phyloP scores from a whole-genome alignment of 192 early-diverging fungal genomes.

The Ramicandelaber brevisporus region DNA sequence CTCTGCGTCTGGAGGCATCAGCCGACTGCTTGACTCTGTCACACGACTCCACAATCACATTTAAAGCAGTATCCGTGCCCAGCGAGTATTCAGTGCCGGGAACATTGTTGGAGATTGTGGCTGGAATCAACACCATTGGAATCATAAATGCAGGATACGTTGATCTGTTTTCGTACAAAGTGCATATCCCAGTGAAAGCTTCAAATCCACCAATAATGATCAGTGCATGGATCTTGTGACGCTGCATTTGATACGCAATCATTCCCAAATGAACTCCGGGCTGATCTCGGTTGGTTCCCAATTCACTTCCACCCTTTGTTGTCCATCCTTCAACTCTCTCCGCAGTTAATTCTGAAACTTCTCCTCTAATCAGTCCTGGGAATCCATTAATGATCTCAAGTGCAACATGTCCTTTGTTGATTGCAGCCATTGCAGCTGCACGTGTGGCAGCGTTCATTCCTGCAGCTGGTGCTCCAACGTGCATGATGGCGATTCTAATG shows the following conservation, averaged over 20 bases:
- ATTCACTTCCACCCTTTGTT: constrained; percentile 66
- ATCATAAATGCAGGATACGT: constrained; percentile 84
- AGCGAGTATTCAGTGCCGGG: constrained; percentile 88
- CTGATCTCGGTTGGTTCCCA: constrained; percentile 87
- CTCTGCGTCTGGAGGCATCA: constrained; percentile 63
- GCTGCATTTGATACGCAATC: constrained; percentile 77
- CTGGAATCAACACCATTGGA: constrained; percentile 77
- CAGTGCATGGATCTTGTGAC: constrained; percentile 69
- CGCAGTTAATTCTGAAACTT: constrained; percentile 56
- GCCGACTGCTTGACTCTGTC: constrained; percentile 87
- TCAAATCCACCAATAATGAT: constrained; percentile 94
- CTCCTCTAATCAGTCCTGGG: constrained; percentile 59
- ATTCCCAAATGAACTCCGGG: constrained; percentile 63
- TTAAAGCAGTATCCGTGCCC: constrained; percentile 84
- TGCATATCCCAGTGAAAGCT: constrained; percentile 54
- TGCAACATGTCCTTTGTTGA: constrained; percentile 68
- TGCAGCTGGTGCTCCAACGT: constrained; percentile 86
- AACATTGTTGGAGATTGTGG: constrained; percentile 93
- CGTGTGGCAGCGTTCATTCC: constrained; percentile 95
- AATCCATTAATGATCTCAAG: constrained; percentile 85
- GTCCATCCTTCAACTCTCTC: constrained; percentile 76
- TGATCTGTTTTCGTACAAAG: constrained; percentile 36
- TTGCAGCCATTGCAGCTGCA: constrained; percentile 51
- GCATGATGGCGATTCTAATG: constrained; percentile 77
- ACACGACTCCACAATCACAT: constrained; percentile 72